These are phyloP conservation scores for Draba incana DNA, from an alignment of 345 rosid species.

Conservation along the genomic window DNA sequence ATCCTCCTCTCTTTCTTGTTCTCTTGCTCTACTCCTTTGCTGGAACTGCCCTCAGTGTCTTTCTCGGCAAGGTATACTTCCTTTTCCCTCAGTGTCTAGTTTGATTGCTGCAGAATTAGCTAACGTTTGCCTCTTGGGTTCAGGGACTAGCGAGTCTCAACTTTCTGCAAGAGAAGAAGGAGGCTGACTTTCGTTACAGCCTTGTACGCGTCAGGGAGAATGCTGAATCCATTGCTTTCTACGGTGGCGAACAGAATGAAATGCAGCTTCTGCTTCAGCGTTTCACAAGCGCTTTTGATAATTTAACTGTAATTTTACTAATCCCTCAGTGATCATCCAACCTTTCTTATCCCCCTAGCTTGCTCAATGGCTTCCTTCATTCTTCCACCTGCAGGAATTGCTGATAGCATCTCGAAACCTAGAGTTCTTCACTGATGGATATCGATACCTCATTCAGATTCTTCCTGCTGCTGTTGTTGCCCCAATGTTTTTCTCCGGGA, in stretches of 20 bases:
- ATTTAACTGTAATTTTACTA: slow-evolving; percentile 58
- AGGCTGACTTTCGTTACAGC: slow-evolving; percentile 95
- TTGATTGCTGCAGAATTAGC: slow-evolving; percentile 8
- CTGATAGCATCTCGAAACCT: slow-evolving; percentile 93
- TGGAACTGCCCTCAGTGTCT: slow-evolving; percentile 83
- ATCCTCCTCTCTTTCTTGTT: slow-evolving; percentile 84
- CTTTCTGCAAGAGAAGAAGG: slow-evolving; percentile 98
- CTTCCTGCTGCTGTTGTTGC: slow-evolving; percentile 98
- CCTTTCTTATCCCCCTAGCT: slow-evolving; percentile 14
- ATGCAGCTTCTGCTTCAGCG: slow-evolving; percentile 87
- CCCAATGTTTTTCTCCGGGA: slow-evolving; percentile 96
- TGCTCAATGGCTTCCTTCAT: slow-evolving; percentile 28
- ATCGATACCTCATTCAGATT: slow-evolving; percentile 93
- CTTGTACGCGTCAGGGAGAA: slow-evolving; percentile 96
- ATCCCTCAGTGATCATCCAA: not conserved
- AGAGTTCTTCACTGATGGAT: slow-evolving; percentile 95
- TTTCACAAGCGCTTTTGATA: slow-evolving; percentile 84
- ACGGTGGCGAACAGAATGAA: slow-evolving; percentile 91
- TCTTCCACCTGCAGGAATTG: slow-evolving; percentile 64
- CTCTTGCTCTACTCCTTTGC: slow-evolving; percentile 84
- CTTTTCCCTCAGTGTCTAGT: not conserved
- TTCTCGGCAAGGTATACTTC: slow-evolving; percentile 74
- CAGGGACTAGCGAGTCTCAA: slow-evolving; percentile 88
- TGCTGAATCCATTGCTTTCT: slow-evolving; percentile 97
- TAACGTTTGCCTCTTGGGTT: slow-evolving; percentile 35